These are phyloP conservation scores for Fraxinus quadrangulata DNA, from an alignment of 257 asterid species.

Conservation along the genomic window DNA sequence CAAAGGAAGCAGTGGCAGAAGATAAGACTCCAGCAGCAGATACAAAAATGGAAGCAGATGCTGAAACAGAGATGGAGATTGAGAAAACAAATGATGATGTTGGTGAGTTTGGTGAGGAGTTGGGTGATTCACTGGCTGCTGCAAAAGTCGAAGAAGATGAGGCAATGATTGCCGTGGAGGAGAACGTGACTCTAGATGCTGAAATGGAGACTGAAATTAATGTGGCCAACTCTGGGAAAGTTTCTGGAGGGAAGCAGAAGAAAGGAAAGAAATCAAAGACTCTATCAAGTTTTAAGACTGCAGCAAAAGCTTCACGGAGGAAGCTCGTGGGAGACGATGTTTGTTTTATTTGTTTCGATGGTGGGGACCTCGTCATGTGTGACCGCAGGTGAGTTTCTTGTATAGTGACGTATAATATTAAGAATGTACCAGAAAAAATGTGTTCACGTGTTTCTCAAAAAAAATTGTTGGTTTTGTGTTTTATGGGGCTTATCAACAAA, in stretches of 20 bases:
- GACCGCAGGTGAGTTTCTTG: conserved; percentile 71
- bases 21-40: conserved; percentile 39
- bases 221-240: conserved; percentile 54
- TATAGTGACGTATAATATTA: neutral
- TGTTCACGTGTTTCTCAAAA: neutral
- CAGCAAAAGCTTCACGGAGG: conserved; percentile 47
- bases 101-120: conserved; percentile 49
- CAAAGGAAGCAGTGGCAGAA: conserved; percentile 24
- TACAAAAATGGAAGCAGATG: conserved; percentile 35
- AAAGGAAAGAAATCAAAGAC: conserved; percentile 58
- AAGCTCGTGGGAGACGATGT: conserved; percentile 79
- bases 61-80: conserved; percentile 41
- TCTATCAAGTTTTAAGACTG: conserved; percentile 42
- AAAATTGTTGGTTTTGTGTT: neutral
- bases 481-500: conserved; percentile 13
- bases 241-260: conserved; percentile 70
- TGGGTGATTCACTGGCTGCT: conserved; percentile 47
- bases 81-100: conserved; percentile 54
- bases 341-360: conserved; percentile 97
- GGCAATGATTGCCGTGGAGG: conserved; percentile 58
- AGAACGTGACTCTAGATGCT: conserved; percentile 53
- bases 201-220: conserved; percentile 81
- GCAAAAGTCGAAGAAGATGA: conserved; percentile 59
- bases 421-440: neutral
- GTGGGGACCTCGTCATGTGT: conserved; percentile 88